Evolutionary conservation across 2,329 filamentous ascomycete genomes (phyloP), one percentile per base, ranked within the genome.

Genomic region (Paracoccidioides lutzii): DNA sequence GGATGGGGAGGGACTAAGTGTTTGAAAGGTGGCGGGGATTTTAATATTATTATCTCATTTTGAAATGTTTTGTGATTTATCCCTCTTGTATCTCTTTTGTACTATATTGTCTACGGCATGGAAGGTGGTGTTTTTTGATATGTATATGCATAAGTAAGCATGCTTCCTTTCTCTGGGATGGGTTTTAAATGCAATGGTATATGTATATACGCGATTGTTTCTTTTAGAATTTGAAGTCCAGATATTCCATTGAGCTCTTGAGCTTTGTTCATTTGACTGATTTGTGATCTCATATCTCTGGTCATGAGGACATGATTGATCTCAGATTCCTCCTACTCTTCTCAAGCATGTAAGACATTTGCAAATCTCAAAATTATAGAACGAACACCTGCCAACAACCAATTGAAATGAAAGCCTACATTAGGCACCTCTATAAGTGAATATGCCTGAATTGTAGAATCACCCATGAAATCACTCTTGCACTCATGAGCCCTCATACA

Each of bases 1-100:
- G 30, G 68, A 69, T 41, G 71, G 74, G 51, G 71, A 74, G 55
- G 69, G 71, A 14, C 28, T 45, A 43, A 49, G 45, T 38, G 43
- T 43, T 48, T 37, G 44, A 46, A 22, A 22, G n/a, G 37, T 22
- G 14, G 4, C 32, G 48, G 40, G 32, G 37, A 28, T 22, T 22
- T 22, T 2, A 22, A 43, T 6, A 38, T 50, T 28, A n/a, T 12
- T 3, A 37, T 38, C 30, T 14, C n/a, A 35, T 50, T 49, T 49
- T 9, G 35, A n/a, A 35, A 12, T 38, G 37, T 8, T 38, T 38
- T 38, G 37, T 12, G 37, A 7, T 7, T 38, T 38, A 8, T 38
- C 37, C 22, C 22, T 22, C 22, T 22, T 22, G 22, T 22, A 22
- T 22, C 6, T 30, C n/a, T 9, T 33, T 33, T 46, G 9, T 33